Conservation (phyloP, 345 rosid genomes). For the Angophora floribunda region DNA sequence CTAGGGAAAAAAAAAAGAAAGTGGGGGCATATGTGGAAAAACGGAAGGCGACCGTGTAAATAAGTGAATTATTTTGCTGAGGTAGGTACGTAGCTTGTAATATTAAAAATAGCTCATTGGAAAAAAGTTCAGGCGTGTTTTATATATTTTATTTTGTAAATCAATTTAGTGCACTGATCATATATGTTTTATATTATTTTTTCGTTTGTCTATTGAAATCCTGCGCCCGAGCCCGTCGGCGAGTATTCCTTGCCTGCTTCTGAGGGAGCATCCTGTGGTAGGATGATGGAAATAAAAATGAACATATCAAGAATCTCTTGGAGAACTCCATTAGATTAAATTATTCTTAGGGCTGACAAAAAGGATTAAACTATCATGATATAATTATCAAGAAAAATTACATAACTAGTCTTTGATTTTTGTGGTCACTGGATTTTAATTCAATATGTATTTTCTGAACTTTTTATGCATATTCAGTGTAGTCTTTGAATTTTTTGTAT, state of each 20-base stretch:
- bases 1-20: background rate
- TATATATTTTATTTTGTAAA: too few species aligned
- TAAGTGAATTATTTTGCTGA: too few species aligned
- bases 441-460: too few species aligned
- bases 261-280: background rate
- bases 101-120: too few species aligned
- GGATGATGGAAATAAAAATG: background rate
- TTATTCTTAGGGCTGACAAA: background rate
- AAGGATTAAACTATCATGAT: background rate
- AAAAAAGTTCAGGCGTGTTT: background rate
- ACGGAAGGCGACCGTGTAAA: background rate
- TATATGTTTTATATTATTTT: background rate
- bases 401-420: too few species aligned
- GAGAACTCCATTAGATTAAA: background rate
- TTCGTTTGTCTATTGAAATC: background rate
- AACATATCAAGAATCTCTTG: background rate
- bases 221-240: background rate
- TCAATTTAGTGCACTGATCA: too few species aligned
- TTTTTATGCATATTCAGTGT: too few species aligned
- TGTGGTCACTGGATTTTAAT: too few species aligned
- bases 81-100: background rate
- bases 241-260: background rate
- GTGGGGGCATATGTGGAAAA: background rate
- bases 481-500: too few species aligned
- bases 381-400: background rate